Conservation (phyloP, 2,329 filamentous ascomycete genomes). For the Hypomyces perniciosus region DNA sequence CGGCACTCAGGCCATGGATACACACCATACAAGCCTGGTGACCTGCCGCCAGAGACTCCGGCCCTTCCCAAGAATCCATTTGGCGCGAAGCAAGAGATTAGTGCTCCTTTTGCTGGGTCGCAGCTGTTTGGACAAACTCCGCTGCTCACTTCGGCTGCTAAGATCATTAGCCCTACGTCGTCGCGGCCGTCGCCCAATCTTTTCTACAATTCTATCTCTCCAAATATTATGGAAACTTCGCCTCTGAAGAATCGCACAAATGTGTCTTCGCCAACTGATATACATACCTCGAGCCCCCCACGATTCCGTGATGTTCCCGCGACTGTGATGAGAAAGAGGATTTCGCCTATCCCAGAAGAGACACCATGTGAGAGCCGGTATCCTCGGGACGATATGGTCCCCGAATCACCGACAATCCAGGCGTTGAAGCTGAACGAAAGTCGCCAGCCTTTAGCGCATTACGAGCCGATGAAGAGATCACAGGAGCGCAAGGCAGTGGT, state of each 20-base stretch:
- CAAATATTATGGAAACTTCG: constrained; percentile 39
- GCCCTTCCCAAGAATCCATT: constrained; percentile 45
- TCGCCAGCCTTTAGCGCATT: constrained; percentile 34
- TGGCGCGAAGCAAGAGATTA: constrained; percentile 26
- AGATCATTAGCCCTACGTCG: constrained; percentile 48
- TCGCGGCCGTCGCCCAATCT: constrained; percentile 50
- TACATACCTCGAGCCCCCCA: constrained; percentile 37
- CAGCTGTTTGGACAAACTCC: constrained; percentile 54
- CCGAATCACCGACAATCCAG: constrained; percentile 30
- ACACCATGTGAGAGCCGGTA: constrained; percentile 22
- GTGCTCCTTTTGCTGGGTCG: constrained; percentile 33
- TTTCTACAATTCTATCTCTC: constrained; percentile 41
- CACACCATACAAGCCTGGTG: constrained; percentile 27
- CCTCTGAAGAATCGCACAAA: constrained; percentile 45
- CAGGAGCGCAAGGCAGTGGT: constrained; percentile 34
- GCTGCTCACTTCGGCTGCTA: constrained; percentile 45
- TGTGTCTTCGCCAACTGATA: constrained; percentile 39
- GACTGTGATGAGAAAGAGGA: constrained; percentile 20
- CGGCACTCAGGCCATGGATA: constrained; percentile 23
- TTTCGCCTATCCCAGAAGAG: constrained; percentile 17
- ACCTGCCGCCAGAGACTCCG: constrained; percentile 42
- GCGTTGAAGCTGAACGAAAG: constrained; percentile 18
- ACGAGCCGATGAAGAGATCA: constrained; percentile 42
- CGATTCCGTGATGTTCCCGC: constrained; percentile 26
- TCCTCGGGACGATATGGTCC: constrained; percentile 27